Evolutionary conservation across 108 stramenopile species (phyloP).

Genomic region (Pseudonitzschia delicatissima): DNA sequence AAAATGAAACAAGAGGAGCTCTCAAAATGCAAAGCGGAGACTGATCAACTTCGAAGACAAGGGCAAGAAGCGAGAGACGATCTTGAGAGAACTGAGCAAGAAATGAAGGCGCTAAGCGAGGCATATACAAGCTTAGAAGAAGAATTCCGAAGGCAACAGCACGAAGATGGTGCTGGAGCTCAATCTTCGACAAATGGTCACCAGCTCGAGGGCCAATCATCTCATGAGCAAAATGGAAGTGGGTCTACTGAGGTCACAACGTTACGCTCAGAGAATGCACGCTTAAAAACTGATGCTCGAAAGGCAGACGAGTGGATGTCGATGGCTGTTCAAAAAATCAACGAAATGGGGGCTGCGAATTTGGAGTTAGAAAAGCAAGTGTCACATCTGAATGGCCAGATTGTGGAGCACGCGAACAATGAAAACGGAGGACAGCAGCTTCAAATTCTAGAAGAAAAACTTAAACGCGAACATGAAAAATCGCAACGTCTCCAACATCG

Average conservation of each 20-base stretch:
- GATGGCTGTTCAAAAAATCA: slow-evolving; percentile 77
- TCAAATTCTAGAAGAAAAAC: background rate
- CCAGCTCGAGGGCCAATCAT: slow-evolving; percentile 14
- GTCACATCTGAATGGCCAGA: slow-evolving; percentile 16
- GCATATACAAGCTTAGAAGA: slow-evolving; percentile 71
- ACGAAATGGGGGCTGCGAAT: slow-evolving; percentile 59
- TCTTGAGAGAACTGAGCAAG: slow-evolving; percentile 50
- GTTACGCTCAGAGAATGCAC: slow-evolving; percentile 60
- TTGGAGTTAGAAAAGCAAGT: slow-evolving; percentile 25
- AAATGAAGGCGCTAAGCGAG: slow-evolving; percentile 66
- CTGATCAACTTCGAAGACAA: slow-evolving; percentile 16
- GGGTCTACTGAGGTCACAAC: slow-evolving; percentile 39
- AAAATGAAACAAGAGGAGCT: slow-evolving; percentile 36
- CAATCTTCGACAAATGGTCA: slow-evolving; percentile 2
- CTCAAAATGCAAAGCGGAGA: slow-evolving; percentile 32
- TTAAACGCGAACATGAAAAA: background rate
- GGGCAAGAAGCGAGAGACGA: slow-evolving; percentile 45
- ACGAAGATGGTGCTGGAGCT: background rate
- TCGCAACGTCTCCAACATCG: background rate
- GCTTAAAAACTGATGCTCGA: slow-evolving; percentile 54
- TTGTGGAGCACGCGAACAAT: background rate
- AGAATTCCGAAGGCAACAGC: slow-evolving; percentile 41
- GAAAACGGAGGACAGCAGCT: background rate
- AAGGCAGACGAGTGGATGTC: slow-evolving; percentile 85
- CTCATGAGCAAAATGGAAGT: slow-evolving; percentile 3